Percentiles rank a stretch among this genome's conserved stretches.
Evolutionary conservation across 208 protist genomes (phyloP).

Genomic region (Histomonas meleagridis): DNA sequence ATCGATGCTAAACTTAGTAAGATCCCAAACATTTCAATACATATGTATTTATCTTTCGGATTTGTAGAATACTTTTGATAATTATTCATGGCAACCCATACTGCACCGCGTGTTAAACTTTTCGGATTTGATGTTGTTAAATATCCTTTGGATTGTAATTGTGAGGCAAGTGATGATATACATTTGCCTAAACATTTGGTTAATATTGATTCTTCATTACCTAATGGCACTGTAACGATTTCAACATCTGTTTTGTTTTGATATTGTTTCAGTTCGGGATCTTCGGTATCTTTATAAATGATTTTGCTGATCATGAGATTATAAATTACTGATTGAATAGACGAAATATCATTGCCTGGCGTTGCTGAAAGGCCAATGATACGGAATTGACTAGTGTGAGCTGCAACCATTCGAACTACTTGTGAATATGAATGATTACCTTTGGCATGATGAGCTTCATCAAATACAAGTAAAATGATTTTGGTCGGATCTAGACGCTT

Average conservation of each 20-base stretch:
- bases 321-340: conserved; percentile 44
- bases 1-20: not conserved
- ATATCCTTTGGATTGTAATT: not conserved
- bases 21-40: not conserved
- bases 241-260: conserved; percentile 25
- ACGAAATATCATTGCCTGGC: conserved; percentile 42
- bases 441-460: conserved; percentile 51
- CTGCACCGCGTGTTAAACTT: not conserved
- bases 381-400: conserved; percentile 35
- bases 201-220: not conserved
- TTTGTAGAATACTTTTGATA: not conserved
- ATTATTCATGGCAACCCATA: not conserved
- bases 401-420: conserved; percentile 3
- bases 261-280: conserved; percentile 39
- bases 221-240: not conserved
- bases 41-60: not conserved
- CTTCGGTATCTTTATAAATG: not conserved
- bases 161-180: not conserved
- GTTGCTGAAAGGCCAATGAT: conserved; percentile 53
- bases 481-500: not conserved
- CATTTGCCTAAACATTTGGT: not conserved
- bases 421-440: conserved; percentile 46
- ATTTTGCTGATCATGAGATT: conserved; percentile 41
- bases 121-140: not conserved
- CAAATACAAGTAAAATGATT: conserved; percentile 45